A percentile compares a stretch with the other conserved stretches of the same genome.
These are phyloP conservation scores for Sporothrix phasma DNA, from an alignment of 2,329 filamentous ascomycete species.

Conservation along the genomic window DNA sequence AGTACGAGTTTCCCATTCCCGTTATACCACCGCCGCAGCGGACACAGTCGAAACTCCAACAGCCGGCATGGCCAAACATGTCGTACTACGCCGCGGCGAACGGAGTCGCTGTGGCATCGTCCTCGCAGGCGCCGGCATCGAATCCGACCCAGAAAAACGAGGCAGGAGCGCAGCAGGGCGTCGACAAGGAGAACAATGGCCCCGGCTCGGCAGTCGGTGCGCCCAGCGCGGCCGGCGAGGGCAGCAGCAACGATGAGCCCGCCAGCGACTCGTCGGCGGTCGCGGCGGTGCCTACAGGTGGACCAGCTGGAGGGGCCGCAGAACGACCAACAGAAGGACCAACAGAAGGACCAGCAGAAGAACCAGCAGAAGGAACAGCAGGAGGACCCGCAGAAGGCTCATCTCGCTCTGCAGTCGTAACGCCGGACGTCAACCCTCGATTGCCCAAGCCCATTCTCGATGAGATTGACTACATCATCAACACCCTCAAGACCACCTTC, in stretches of 20 bases:
- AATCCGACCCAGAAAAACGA: not conserved
- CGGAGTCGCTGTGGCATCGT: constrained; percentile 20
- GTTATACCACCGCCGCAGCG: constrained; percentile 37
- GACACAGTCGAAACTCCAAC: constrained; percentile 35
- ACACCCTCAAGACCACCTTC: constrained; percentile 58
- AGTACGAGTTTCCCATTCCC: constrained; percentile 65
- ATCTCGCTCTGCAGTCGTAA: constrained; percentile 23
- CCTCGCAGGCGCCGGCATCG: not conserved
- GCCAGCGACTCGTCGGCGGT: not conserved
- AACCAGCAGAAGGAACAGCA: too few species aligned
- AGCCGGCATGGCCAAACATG: constrained; percentile 34
- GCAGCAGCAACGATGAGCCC: not conserved
- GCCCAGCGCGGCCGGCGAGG: constrained; percentile 19
- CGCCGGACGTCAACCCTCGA: constrained; percentile 22
- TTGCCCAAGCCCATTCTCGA: constrained; percentile 54
- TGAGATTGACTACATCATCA: constrained; percentile 51
- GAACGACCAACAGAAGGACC: too few species aligned
- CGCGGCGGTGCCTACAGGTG: not conserved
- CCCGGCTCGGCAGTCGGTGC: constrained; percentile 24
- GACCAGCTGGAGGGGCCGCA: too few species aligned
- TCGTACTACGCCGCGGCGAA: constrained; percentile 19
- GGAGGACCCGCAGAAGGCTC: not conserved
- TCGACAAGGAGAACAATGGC: constrained; percentile 59
- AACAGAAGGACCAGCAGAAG: too few species aligned
- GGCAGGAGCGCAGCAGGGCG: constrained; percentile 40